Base-by-base conservation (phyloP, 2,329 filamentous ascomycete genomes). In the Acrocalymma vagum region DNA sequence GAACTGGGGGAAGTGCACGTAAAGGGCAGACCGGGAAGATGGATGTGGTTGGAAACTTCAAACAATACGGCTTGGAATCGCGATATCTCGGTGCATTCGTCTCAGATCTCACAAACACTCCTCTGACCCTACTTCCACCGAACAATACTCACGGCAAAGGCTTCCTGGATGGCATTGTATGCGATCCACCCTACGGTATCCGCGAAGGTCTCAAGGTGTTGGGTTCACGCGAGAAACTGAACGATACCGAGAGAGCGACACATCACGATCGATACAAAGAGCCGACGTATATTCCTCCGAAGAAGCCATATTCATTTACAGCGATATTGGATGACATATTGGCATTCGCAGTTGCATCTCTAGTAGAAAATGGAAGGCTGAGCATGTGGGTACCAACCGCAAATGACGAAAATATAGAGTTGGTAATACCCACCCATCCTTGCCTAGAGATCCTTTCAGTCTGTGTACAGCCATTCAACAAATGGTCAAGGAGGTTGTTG, bases 371-470 rank as follows among this genome's bases (percentile, higher is more conserved):
- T 48, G 94, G 90, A 0, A 79, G 94, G 18, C 69, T 99, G 8
- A 89, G 88, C 6, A 95, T 99, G 76, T 99, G 94, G 94, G 95
- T 97, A 89, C 94, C 94, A 0, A 95, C 91, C 0, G 86, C 90
- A 18, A 72, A 72, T 38, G 69, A 70, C 28, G 67, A 71, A 29
- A 68, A 90, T 31, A 81, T 86, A 42, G 88, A 93, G 62, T 83
- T 96, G 15, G 77, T 83, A 0, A 80, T 93, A 10, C 93, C 93
- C 0, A 79, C 78, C 14, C 90, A 97, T 65, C 87, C 88, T 0
- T 83, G 81, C 42, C 73, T 99, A 10, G 81, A 87, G 58, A 73
- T 93, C 16, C 79, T 91, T 14, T 84, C 81, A 28, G 81, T 91
- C 20, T 96, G 91, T 62, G 83, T 88, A 6, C 94, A 99, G 66